Base-by-base conservation (phyloP, 225 moss, liverwort and hornwort species). In the Anthoceros angustus region DNA sequence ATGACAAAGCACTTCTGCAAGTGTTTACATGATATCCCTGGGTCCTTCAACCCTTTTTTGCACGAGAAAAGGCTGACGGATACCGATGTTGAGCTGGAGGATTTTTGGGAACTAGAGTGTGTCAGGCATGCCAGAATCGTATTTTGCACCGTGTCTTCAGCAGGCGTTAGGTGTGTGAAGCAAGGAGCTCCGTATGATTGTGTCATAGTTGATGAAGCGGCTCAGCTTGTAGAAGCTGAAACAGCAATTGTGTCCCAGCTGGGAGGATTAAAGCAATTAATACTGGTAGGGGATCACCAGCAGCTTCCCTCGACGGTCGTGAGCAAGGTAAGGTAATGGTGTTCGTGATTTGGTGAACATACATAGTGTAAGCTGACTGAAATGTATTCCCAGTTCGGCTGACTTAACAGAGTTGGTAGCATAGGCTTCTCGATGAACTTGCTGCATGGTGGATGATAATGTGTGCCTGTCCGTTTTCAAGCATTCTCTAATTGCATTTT, bases 191-290 rank as follows among this genome's bases (percentile, higher is more conserved):
- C 62, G 9, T 87, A 86, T 70, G 48, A 72, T 12, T 89, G 83
- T 10, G 77, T 78, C 15, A 78, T 93, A 2, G 78, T 90, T 42
- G 89, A 89, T 63, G 88, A 88, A 55, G 87, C 93, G 25, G 80
- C 82, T 5, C 93, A 93, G 81, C 76, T 90, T 24, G 86, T 84
- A 18, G 93, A 93, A 64, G 90, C 87, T 11, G 86, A 86, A 69
- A 82, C 87, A 11, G 76, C 76, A 16, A 89, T 93, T n/a, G 75
- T 87, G 9, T 85, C 87, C 25, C 69, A 79, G 25, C 75, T 71
- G 70, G 73, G 43, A n/a, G 80, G 77, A 40, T 77, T 93, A 3
- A 67, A 77, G 67, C 89, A 87, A 74, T 82, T 82, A 16, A 66
- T 89, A 43, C 76, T 88, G 3, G 89, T 89, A 25, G 93, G 89